phyloP scores from a whole-genome alignment of 148 eudicot genomes.

The Gaultheria prostrata region DNA sequence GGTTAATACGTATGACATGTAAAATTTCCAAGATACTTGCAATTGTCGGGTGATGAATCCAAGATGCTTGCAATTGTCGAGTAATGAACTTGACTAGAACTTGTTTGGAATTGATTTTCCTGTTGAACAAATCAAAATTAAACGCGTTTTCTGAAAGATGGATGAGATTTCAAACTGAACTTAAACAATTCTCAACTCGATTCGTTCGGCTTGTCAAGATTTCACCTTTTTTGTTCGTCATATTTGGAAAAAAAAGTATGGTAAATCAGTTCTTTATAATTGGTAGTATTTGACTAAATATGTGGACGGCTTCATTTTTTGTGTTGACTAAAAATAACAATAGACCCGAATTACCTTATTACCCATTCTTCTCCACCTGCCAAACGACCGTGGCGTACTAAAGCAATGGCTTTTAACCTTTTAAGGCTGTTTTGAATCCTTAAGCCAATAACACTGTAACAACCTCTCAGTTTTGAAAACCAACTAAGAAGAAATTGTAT shows the following conservation, averaged over 20 bases:
- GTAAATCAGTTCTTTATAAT: neutral
- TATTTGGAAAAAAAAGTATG: neutral
- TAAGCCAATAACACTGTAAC: neutral
- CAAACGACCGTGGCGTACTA: too few relatives aligned
- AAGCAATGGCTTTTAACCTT: neutral
- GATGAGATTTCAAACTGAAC: neutral
- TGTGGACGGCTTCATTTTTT: neutral
- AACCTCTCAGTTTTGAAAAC: neutral
- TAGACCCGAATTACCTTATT: too few relatives aligned
- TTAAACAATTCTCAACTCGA: neutral
- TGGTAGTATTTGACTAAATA: neutral
- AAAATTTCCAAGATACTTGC: neutral
- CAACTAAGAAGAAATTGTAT: neutral
- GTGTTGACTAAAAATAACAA: neutral
- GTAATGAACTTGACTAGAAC: neutral
- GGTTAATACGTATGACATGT: neutral
- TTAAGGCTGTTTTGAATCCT: neutral
- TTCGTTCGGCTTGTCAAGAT: neutral
- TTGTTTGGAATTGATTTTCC: neutral
- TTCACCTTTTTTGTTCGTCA: neutral
- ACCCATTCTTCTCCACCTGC: too few relatives aligned
- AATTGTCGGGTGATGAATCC: neutral
- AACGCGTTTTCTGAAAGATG: neutral
- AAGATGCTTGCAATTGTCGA: neutral
- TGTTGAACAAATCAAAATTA: neutral